These are phyloP conservation scores for Russula lepida DNA, from an alignment of 768 basidiomycete genomes.

Conservation along the genomic window DNA sequence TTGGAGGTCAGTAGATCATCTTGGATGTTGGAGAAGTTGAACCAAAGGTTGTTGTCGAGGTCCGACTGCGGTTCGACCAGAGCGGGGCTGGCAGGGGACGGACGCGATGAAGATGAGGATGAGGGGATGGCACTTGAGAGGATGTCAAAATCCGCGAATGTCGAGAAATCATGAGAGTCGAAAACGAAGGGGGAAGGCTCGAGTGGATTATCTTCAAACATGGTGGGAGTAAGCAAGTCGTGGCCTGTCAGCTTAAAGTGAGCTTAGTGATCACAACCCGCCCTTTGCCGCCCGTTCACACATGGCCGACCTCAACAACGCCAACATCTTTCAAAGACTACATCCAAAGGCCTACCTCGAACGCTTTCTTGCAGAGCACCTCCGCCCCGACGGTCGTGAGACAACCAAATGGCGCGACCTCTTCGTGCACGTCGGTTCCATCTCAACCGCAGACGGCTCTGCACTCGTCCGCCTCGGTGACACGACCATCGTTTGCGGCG, in stretches of 20 bases:
- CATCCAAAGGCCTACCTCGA: constrained; percentile 86
- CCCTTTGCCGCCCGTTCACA: background rate
- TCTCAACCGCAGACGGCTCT: constrained; percentile 90
- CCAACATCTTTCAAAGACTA: constrained; percentile 68
- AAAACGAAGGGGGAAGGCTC: constrained; percentile 15
- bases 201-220: constrained; percentile 19
- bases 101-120: background rate
- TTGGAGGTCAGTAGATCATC: constrained; percentile 27
- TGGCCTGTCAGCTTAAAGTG: no score
- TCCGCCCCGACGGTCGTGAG: constrained; percentile 80
- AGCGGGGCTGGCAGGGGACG: background rate
- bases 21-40: constrained; percentile 25
- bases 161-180: constrained; percentile 2
- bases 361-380: constrained; percentile 67
- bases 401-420: constrained; percentile 63
- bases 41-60: constrained; percentile 14
- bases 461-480: constrained; percentile 85
- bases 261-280: background rate
- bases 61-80: constrained; percentile 10
- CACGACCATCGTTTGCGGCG: constrained; percentile 92
- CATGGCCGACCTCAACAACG: constrained; percentile 21
- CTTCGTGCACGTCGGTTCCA: constrained; percentile 76
- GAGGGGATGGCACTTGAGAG: background rate
- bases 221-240: background rate
- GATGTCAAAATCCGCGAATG: constrained; percentile 3